Percentiles rank a stretch among this genome's conserved stretches.
These are phyloP conservation scores for Aquilaria malaccensis DNA, from an alignment of 345 rosid genomes.

Conservation along the genomic window DNA sequence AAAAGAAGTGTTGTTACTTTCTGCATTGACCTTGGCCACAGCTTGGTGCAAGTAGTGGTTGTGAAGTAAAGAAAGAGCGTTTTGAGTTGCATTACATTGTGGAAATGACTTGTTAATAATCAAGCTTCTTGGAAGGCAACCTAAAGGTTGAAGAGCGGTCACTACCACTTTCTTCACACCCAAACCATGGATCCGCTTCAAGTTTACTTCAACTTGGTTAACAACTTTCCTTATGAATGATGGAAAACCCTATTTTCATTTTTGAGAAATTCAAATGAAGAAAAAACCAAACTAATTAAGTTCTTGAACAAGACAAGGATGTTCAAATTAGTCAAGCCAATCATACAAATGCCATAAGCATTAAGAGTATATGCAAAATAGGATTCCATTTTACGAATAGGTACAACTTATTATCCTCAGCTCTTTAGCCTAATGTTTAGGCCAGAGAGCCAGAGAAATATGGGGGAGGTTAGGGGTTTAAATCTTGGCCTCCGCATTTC, in stretches of 20 bases:
- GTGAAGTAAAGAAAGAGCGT: conserved; percentile 24
- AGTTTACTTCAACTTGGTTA: conserved; percentile 21
- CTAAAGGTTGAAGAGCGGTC: conserved; percentile 24
- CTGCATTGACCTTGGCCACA: conserved; percentile 24
- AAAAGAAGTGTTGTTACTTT: conserved; percentile 15
- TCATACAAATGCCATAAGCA: no score
- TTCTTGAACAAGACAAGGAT: no score
- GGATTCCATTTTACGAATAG: no score
- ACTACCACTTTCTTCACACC: conserved; percentile 42
- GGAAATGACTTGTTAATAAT: conserved; percentile 5
- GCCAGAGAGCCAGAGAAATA: no score
- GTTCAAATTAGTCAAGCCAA: no score
- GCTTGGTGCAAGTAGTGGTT: conserved; percentile 19
- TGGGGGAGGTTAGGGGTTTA: no score
- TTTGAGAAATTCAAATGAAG: no score
- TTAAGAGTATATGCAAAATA: no score
- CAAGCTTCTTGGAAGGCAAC: conserved; percentile 26
- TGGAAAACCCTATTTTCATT: conserved; percentile 22
- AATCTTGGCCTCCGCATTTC: no score
- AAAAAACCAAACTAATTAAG: no score
- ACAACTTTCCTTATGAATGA: conserved; percentile 23
- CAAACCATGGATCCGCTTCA: conserved; percentile 26
- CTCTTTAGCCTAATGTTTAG: no score
- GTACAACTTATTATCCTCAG: no score
- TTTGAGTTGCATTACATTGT: conserved; percentile 18